A percentile compares a stretch with the other conserved stretches of the same genome.
These are phyloP conservation scores for Talaromyces wortmannii DNA, from an alignment of 495 filamentous ascomycete species.

Conservation along the genomic window DNA sequence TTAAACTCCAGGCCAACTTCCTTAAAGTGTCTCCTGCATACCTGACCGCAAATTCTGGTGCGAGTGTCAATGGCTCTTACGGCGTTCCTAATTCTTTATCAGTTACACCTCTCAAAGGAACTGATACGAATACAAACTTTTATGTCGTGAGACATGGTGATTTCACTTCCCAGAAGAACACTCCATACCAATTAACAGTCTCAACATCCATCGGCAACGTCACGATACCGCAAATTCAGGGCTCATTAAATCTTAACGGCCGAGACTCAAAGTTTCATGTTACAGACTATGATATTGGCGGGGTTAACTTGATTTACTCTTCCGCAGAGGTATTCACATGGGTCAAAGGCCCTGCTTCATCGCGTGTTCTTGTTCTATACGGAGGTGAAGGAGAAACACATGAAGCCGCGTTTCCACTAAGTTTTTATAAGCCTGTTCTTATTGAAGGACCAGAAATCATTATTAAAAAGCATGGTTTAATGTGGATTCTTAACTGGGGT, in stretches of 20 bases:
- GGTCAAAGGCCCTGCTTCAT: conserved; percentile 44
- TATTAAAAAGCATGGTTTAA: conserved; percentile 25
- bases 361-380: conserved; percentile 61
- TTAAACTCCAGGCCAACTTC: conserved; percentile 70
- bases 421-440: conserved; percentile 26
- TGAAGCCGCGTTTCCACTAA: conserved; percentile 51
- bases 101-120: conserved; percentile 52
- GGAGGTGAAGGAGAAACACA: conserved; percentile 61
- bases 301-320: conserved; percentile 61
- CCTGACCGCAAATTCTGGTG: conserved; percentile 28
- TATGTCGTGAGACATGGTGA: conserved; percentile 53
- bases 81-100: conserved; percentile 43
- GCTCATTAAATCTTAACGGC: conserved; percentile 55
- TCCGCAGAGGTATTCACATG: conserved; percentile 71
- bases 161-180: conserved; percentile 48
- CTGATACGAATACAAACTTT: conserved; percentile 51
- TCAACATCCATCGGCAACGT: conserved; percentile 53
- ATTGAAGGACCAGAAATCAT: conserved; percentile 42
- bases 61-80: conserved; percentile 29
- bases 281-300: conserved; percentile 62
- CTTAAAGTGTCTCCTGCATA: conserved; percentile 60
- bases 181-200: conserved; percentile 55
- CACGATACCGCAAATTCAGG: conserved; percentile 56
- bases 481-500: conserved; percentile 45
- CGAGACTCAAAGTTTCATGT: conserved; percentile 73